These are phyloP conservation scores for Auxenochlorella pyrenoidosa DNA, from an alignment of 139 green algal species.

Conservation along the genomic window DNA sequence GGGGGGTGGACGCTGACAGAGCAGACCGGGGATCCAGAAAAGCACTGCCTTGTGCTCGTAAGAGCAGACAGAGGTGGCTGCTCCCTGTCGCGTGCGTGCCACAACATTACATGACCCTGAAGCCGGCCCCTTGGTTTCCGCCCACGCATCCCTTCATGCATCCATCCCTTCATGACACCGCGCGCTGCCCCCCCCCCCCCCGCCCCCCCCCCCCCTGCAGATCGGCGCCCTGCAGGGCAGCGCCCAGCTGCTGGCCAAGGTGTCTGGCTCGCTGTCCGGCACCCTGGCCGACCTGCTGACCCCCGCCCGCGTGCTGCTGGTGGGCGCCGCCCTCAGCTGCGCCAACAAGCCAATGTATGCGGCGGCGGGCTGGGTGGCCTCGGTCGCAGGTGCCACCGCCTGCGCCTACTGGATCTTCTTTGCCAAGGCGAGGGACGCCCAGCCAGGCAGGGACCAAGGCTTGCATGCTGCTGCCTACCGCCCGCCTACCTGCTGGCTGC, in stretches of 20 bases:
- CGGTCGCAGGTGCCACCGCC: slow-evolving; percentile 61
- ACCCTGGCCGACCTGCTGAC: slow-evolving; percentile 79
- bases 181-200: not conserved
- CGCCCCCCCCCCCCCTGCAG: slow-evolving; percentile 39
- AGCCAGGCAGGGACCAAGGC: too few species aligned
- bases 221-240: slow-evolving; percentile 84
- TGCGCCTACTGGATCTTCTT: slow-evolving; percentile 82
- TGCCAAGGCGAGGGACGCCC: slow-evolving; percentile 60
- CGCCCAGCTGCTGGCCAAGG: slow-evolving; percentile 84
- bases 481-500: too few species aligned
- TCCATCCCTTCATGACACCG: not conserved
- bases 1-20: not conserved
- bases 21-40: too few species aligned
- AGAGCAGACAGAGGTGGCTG: not conserved
- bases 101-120: too few species aligned
- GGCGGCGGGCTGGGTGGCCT: slow-evolving; percentile 62
- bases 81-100: not conserved
- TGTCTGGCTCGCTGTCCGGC: slow-evolving; percentile 75
- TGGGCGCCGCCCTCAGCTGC: slow-evolving; percentile 81
- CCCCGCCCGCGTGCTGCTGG: slow-evolving; percentile 80
- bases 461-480: too few species aligned
- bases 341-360: slow-evolving; percentile 91
- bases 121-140: too few species aligned
- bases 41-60: too few species aligned
- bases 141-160: too few species aligned